Evolutionary conservation across 352 stramenopile genomes (phyloP).

Genomic region (Globisporangium splendens): DNA sequence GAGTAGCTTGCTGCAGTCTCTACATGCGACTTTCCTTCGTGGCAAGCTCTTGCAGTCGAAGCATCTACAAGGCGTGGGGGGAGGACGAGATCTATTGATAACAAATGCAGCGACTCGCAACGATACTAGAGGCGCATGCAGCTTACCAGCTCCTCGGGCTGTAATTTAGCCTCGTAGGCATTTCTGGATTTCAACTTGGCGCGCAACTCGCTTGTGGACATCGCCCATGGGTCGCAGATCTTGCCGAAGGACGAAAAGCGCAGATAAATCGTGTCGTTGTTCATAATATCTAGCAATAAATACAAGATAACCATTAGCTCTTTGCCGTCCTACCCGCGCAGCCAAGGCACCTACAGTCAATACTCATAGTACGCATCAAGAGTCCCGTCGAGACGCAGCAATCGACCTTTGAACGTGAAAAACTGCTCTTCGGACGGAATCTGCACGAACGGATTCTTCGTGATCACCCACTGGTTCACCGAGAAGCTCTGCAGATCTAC

Average conservation of each 20-base stretch:
- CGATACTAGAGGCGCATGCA: too few relatives aligned
- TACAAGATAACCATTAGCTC: too few relatives aligned
- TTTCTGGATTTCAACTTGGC: slow-evolving; percentile 48
- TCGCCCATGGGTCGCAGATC: slow-evolving; percentile 66
- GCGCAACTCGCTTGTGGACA: slow-evolving; percentile 73
- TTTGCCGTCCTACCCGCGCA: too few relatives aligned
- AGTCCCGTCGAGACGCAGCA: slow-evolving; percentile 54
- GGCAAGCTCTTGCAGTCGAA: slow-evolving; percentile 46
- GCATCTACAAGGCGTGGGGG: slow-evolving; percentile 34
- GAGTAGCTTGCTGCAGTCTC: slow-evolving; percentile 58
- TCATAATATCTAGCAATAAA: slow-evolving; percentile 38
- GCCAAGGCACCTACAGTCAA: too few relatives aligned
- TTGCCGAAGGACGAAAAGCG: slow-evolving; percentile 61
- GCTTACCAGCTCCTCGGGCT: slow-evolving; percentile 60
- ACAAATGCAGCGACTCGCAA: too few relatives aligned
- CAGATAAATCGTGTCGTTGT: slow-evolving; percentile 73
- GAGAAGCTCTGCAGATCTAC: slow-evolving; percentile 55
- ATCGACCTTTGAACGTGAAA: slow-evolving; percentile 69
- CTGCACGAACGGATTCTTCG: slow-evolving; percentile 45
- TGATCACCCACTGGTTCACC: slow-evolving; percentile 55
- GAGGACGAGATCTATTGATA: too few relatives aligned
- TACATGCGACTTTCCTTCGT: slow-evolving; percentile 68
- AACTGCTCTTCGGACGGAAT: slow-evolving; percentile 51
- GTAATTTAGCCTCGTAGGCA: slow-evolving; percentile 59
- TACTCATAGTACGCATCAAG: slow-evolving; percentile 64